Evolutionary conservation across 2,329 filamentous ascomycete species (phyloP).

Genomic region (Fulvia fulva): DNA sequence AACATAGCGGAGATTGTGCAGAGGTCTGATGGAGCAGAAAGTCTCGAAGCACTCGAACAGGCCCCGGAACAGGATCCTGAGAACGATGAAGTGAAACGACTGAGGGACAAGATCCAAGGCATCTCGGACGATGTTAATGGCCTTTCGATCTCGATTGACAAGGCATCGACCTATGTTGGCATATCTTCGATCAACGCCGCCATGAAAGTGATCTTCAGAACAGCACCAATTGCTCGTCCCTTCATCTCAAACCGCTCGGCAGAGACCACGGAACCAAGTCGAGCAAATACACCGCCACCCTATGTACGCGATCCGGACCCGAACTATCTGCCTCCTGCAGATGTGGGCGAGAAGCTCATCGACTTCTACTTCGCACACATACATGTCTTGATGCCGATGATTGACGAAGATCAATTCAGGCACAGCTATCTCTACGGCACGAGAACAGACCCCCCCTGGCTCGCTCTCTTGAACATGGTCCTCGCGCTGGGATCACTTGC

Average conservation of each 20-base stretch:
- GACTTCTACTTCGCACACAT: constrained; percentile 32
- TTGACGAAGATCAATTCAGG: constrained; percentile 33
- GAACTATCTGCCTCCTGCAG: constrained; percentile 25
- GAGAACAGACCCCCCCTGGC: constrained; percentile 30
- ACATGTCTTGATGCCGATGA: constrained; percentile 34
- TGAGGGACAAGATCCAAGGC: constrained; percentile 41
- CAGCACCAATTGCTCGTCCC: constrained; percentile 26
- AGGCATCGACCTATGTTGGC: constrained; percentile 31
- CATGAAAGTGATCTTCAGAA: constrained; percentile 33
- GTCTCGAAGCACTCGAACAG: constrained; percentile 61
- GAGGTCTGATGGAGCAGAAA: constrained; percentile 48
- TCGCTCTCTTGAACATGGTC: constrained; percentile 33
- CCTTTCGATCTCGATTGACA: constrained; percentile 30
- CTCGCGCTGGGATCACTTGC: constrained; percentile 31
- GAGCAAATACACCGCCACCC: constrained; percentile 25
- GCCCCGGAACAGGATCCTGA: constrained; percentile 62
- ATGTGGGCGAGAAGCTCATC: constrained; percentile 28
- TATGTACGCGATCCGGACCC: constrained; percentile 20
- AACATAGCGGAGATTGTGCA: constrained; percentile 27
- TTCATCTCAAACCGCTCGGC: constrained; percentile 26
- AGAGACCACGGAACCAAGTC: constrained; percentile 28
- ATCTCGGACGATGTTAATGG: constrained; percentile 35
- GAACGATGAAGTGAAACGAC: constrained; percentile 59
- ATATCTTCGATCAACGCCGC: constrained; percentile 33
- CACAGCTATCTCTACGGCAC: constrained; percentile 30